Base-by-base conservation (phyloP, 495 filamentous ascomycete species). In the Hypoxylon lienhwacheense region DNA sequence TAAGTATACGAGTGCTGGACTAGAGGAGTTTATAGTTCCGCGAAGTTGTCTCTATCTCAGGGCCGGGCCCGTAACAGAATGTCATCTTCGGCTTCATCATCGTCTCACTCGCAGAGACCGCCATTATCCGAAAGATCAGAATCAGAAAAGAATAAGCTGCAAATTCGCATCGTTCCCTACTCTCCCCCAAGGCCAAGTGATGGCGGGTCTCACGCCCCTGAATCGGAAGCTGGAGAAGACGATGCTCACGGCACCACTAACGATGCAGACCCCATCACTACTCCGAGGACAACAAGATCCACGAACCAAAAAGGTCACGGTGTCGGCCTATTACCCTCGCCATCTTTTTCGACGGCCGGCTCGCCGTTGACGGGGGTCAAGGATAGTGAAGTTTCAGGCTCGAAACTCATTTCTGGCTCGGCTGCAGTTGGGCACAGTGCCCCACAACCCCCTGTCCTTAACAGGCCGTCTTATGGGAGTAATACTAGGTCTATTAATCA, bases 71-170 rank as follows among this genome's bases (percentile, higher is more conserved):
- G 37, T 14, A 48, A 32, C 45, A 58, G 55, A 68, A 68, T 68
- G 66, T 62, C 65, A 64, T 56, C 65, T 46, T 63, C 65, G 53
- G 46, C 43, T 4, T 55, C 53, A 15, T 61, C 65, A 16, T 63
- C 53, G 29, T 61, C 65, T 21, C 55, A 51, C 29, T 55, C 50
- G 26, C 54, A 47, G 28, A 67, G 62, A 43, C 37, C 44, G 20
- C 79, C 84, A 35, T 72, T 85, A 47, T 77, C 77, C 63, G 76
- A 82, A 59, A 76, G 81, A 50, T 75, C 75, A 14, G 69, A 77
- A 25, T 82, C 83, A 54, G 72, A 81, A 52, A 76, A 66, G 61
- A 83, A 82, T 62, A 69, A 68, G 22, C 64, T 66, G 5, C 72
- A 70, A 37, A 73, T 81, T 56, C 74, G 78, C 49, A 68, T 83